Base-by-base conservation (phyloP, 129 eudicot species). In the Flaveria brownii region DNA sequence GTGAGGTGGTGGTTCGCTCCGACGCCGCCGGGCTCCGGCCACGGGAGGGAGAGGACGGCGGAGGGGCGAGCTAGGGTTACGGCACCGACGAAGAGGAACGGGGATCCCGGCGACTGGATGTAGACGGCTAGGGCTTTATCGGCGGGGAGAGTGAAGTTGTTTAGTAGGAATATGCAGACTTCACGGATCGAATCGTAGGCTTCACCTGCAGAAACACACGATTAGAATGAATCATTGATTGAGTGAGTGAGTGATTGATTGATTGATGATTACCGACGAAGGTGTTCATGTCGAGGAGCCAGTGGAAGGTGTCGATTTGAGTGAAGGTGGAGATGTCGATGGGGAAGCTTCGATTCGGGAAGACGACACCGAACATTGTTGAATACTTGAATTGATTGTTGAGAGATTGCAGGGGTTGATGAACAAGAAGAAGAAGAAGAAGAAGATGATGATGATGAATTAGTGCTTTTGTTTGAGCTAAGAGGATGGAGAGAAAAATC, bases 201-300 rank as follows among this genome's bases (percentile, higher is more conserved):
- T 60, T 90, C 96, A 14, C 96, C 96, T 90, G 82, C 77, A 66
- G 1, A 70, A 62, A 20, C 5, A 26, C 4, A 25, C 3, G 8
- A 23, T 61, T 23, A 2, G 41, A 14, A 22, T 11, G 41, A 14
- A 22, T 11, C 2, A 25, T 4, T 10, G 13, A 6, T 18, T 9
- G 62, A 20, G 8, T 56, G 18, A 6, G 0, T 4, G 62, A 18
- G 2, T 18, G 67, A 22, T 8, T 30, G 36, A 30, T 30, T 14
- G 12, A 5, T 42, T 15, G 57, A 13, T 1, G 33, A 45, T 77
- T 84, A 84, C 96, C 96, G 16, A 90, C 98, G 77, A 93, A 88
- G 75, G 88, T 87, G 89, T 90, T 93, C 98, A 93, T 88, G 85
- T 93, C 97, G 74, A 93, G 97, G 23, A 93, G 52, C 97, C 96